Base-by-base conservation (phyloP, 2,329 filamentous ascomycete genomes). In the Atkinsonella hypoxylon region DNA sequence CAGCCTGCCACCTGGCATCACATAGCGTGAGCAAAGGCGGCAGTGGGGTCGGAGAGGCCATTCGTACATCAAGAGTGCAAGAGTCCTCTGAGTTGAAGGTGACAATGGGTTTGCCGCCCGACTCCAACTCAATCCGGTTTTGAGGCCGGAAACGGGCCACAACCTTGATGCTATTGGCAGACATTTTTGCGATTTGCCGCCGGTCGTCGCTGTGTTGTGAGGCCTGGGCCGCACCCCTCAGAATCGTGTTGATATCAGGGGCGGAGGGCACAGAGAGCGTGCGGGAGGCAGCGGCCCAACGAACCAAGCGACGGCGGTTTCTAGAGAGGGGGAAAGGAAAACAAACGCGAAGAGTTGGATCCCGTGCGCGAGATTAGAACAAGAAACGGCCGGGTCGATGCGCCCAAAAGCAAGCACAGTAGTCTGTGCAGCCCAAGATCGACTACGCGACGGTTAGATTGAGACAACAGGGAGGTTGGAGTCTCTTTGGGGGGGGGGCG, bases 101-200 rank as follows among this genome's bases (percentile, higher is more conserved):
- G 56, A 98, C 93, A 59, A 98, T 91, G 56, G 90, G 87, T 70
- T 93, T 84, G 68, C 91, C 91, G 68, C 89, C 89, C 64, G 85
- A 90, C 54, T 84, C 83, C 65, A 94, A 77, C 75, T 98, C 93
- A 69, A 93, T 72, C 73, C 88, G 89, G 77, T 98, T 98, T 73
- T 96, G 91, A 61, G 93, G 93, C 66, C 93, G 83, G 73, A 98
- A 98, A 64, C 93, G 88, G 75, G 91, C 91, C 68, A 98, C 90
- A 68, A 98, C 93, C 87, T 79, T 84, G 75, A 85, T 84, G 64
- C 75, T 82, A 65, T 82, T 81, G 61, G 73, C 72, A 68, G 73
- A 71, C 66, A 77, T 79, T 75, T 77, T 78, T 66, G 57, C 54
- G 45, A 39, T 38, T 26, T 44, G 31, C 39, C 53, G 53, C 40